A percentile compares a stretch with the other conserved stretches of the same genome.
These are phyloP conservation scores for Agrocybe praecox DNA, from an alignment of 768 basidiomycete species.

Conservation along the genomic window DNA sequence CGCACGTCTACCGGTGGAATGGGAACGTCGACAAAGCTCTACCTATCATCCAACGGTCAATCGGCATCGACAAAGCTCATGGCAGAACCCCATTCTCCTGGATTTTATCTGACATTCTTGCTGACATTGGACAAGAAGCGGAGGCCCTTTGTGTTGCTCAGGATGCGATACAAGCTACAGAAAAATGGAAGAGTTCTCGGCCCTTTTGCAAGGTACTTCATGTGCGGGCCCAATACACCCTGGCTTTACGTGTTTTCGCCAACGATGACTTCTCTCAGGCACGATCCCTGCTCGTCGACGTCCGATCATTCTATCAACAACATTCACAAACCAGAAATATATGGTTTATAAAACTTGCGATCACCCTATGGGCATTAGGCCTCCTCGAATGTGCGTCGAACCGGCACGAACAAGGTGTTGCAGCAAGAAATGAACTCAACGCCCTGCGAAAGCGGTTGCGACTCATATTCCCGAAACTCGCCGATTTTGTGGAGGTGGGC, in stretches of 20 bases:
- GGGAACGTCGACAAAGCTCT: too few relatives aligned
- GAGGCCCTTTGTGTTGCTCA: neutral
- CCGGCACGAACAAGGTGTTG: slow-evolving; percentile 6
- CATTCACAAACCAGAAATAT: slow-evolving; percentile 3
- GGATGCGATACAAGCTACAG: neutral
- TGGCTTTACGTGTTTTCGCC: neutral
- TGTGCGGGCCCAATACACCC: neutral
- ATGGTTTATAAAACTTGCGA: neutral
- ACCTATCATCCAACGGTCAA: too few relatives aligned
- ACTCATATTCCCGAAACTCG: neutral
- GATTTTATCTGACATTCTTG: neutral
- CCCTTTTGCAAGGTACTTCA: neutral
- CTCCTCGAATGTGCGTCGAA: slow-evolving; percentile 7
- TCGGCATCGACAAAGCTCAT: too few relatives aligned
- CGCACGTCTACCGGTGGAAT: too few relatives aligned
- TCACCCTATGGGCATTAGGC: neutral
- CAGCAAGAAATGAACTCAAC: neutral
- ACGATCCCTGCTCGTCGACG: neutral
- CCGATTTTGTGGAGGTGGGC: neutral
- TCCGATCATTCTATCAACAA: neutral
- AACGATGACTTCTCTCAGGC: neutral
- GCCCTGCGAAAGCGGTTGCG: neutral
- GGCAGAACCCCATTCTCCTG: too few relatives aligned
- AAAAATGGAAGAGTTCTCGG: neutral
- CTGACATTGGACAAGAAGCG: neutral